phyloP scores from a whole-genome alignment of 345 rosid genomes.

The Viola odorata region DNA sequence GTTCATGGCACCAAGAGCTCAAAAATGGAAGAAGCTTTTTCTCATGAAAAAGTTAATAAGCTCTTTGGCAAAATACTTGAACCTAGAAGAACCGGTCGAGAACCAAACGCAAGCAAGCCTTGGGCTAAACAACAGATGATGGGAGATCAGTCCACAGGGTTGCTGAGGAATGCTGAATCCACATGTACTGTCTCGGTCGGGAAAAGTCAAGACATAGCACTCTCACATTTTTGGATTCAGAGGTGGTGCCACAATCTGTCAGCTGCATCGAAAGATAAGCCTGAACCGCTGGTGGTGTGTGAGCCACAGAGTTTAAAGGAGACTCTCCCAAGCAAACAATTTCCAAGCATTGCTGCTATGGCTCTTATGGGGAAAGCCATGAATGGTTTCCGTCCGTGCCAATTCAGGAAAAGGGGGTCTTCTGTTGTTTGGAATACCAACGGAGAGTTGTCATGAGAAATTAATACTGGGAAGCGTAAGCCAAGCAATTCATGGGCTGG shows the following conservation, averaged over 20 bases:
- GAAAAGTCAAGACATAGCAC: slow-evolving; percentile 26
- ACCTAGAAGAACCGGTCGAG: slow-evolving; percentile 30
- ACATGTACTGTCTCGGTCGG: slow-evolving; percentile 21
- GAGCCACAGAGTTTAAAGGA: slow-evolving; percentile 39
- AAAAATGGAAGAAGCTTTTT: slow-evolving; percentile 36
- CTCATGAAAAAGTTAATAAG: slow-evolving; percentile 32
- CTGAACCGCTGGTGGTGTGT: slow-evolving; percentile 19
- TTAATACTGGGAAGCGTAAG: background rate
- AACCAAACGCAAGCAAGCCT: slow-evolving; percentile 20
- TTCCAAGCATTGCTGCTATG: slow-evolving; percentile 94
- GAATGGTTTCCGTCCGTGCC: slow-evolving; percentile 54
- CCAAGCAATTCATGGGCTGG: background rate
- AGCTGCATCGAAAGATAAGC: slow-evolving; percentile 19
- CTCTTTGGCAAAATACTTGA: slow-evolving; percentile 30
- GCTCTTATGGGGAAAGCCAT: slow-evolving; percentile 90
- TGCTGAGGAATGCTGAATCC: slow-evolving; percentile 23
- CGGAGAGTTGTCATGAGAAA: background rate
- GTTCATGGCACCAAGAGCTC: slow-evolving; percentile 40
- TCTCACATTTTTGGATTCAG: slow-evolving; percentile 55
- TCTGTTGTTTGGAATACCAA: slow-evolving; percentile 58
- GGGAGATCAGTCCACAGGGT: slow-evolving; percentile 14
- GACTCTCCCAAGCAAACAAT: slow-evolving; percentile 42
- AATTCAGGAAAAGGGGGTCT: slow-evolving; percentile 44
- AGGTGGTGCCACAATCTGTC: slow-evolving; percentile 56
- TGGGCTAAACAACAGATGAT: slow-evolving; percentile 20